Evolutionary conservation across 345 rosid species (phyloP).

Genomic region (Alliaria petiolata): DNA sequence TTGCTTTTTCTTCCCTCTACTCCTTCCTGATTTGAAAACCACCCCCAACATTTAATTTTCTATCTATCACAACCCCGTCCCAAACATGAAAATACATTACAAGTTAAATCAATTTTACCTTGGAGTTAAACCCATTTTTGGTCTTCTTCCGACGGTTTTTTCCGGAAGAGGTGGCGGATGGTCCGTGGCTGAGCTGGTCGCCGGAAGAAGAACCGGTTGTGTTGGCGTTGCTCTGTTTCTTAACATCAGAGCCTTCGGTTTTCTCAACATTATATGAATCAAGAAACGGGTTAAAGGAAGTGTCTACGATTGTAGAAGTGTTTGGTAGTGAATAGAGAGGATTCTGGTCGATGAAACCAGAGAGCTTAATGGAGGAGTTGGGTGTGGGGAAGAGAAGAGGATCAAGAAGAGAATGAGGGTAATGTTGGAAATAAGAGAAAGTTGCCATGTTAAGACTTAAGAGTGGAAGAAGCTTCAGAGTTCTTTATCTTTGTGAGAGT

Average conservation of each 20-base stretch:
- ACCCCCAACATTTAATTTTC: not conserved
- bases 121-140: constrained; percentile 30
- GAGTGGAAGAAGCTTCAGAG: constrained; percentile 15
- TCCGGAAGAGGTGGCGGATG: constrained; percentile 33
- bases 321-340: constrained; percentile 20
- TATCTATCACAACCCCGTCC: not conserved
- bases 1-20: constrained; percentile 41
- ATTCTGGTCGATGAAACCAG: constrained; percentile 29
- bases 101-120: constrained; percentile 30
- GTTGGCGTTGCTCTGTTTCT: constrained; percentile 35
- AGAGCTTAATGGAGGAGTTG: constrained; percentile 22
- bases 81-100: not conserved
- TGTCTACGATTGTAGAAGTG: constrained; percentile 4
- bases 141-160: constrained; percentile 45
- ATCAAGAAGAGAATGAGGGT: constrained; percentile 45
- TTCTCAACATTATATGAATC: constrained; percentile 15
- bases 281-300: constrained; percentile 32
- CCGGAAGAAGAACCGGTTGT: constrained; percentile 35
- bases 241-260: constrained; percentile 36
- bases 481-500: not conserved
- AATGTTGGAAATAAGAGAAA: constrained; percentile 45
- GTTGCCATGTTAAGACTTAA: constrained; percentile 51
- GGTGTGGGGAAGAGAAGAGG: constrained; percentile 36
- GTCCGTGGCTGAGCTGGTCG: not conserved
- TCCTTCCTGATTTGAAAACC: constrained; percentile 30